Evolutionary conservation across 305 asterid genomes (phyloP), one percentile per base, ranked within the genome.

Genomic region (Ajuga reptans): DNA sequence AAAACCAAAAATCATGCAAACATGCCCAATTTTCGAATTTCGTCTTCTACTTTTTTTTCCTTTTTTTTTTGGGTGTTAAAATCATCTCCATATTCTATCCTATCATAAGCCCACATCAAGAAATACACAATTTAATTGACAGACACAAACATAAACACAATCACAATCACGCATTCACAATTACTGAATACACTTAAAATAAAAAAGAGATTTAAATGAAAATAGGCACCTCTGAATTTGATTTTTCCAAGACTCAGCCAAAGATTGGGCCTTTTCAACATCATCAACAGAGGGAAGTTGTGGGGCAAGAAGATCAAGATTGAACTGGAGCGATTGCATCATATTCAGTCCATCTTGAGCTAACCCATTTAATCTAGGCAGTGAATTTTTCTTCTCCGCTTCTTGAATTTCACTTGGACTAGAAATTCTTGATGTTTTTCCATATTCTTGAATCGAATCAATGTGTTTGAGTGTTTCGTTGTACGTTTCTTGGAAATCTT

Each of bases 251-350:
- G 84, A 86, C 42, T 85, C 83, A 0, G 88, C 91, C 88, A 93
- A 80, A 64, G 83, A 79, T 73, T 89, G 89, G 1, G 95, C 87
- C 71, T 83, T 81, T 64, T 87, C 86, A 62, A 79, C 85, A 69
- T 90, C 87, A 52, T 90, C 96, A 33, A 70, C 74, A 5, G 78
- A 69, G 41, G 89, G 86, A 42, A 89, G 87, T 57, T 93, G 97
- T 4, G 95, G 97, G 43, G 94, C 95, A 70, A 93, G 87, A 51
- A 93, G 93, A 83, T 93, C 98, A 39, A 93, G 94, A 75, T 87
- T 78, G 82, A 87, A 90, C 15, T 86, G 94, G 63, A 86, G 89
- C 0, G 96, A 85, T 71, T 86, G 88, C 61, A 93, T 85, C 69
- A 64, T 41, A 72, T 73, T 83, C 57, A 88, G 58, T 60, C 91